Evolutionary conservation across 2,329 filamentous ascomycete species (phyloP).

Genomic region (Nemania sp.): DNA sequence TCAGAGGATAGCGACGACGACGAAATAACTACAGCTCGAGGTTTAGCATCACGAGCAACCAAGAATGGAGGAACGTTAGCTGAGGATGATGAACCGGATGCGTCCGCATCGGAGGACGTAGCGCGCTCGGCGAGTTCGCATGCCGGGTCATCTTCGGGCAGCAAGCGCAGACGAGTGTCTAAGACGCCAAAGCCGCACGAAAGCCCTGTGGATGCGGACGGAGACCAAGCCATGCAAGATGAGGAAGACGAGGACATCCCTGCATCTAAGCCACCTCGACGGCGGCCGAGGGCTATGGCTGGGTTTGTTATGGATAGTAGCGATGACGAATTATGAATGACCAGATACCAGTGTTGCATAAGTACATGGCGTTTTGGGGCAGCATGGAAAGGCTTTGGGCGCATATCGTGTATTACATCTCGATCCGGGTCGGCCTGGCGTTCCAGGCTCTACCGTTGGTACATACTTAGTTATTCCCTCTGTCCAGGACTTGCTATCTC

Average conservation of each 20-base stretch:
- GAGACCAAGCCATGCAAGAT: slow-evolving; percentile 29
- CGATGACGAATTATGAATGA: slow-evolving; percentile 53
- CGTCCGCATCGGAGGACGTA: slow-evolving; percentile 41
- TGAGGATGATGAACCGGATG: slow-evolving; percentile 32
- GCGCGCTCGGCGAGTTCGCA: slow-evolving; percentile 47
- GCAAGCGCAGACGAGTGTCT: slow-evolving; percentile 38
- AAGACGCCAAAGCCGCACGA: slow-evolving; percentile 25
- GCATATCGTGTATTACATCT: slow-evolving; percentile 7
- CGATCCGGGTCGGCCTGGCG: neutral
- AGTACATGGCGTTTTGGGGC: slow-evolving; percentile 24
- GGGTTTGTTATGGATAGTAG: slow-evolving; percentile 64
- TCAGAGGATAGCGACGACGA: slow-evolving; percentile 40
- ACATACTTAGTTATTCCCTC: too few species aligned
- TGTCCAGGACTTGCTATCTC: too few species aligned
- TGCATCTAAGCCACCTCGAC: slow-evolving; percentile 41
- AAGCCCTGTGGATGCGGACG: slow-evolving; percentile 23
- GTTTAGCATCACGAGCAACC: slow-evolving; percentile 17
- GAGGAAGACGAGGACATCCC: slow-evolving; percentile 46
- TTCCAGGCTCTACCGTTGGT: neutral
- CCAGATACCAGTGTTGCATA: slow-evolving; percentile 24
- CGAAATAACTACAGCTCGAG: slow-evolving; percentile 32
- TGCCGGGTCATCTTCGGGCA: slow-evolving; percentile 23
- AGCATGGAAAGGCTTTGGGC: neutral
- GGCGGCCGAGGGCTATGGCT: slow-evolving; percentile 51
- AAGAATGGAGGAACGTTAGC: neutral